Percentiles rank a stretch among this genome's conserved stretches.
Conservation (phyloP, 108 stramenopile genomes). For the Nitzschia sp. region DNA sequence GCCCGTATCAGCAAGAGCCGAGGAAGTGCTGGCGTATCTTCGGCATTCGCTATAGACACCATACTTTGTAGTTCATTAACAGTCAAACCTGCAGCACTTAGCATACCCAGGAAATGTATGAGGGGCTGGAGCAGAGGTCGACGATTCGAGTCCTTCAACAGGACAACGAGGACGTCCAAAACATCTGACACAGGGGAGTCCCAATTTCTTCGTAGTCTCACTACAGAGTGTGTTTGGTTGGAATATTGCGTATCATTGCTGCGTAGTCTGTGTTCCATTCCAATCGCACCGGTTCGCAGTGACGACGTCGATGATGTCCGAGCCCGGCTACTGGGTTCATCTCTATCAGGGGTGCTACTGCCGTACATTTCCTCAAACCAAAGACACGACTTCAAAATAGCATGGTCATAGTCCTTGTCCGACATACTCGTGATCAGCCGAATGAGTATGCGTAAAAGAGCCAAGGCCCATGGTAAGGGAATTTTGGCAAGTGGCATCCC, state of each 20-base stretch:
- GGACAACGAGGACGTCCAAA: slow-evolving; percentile 4
- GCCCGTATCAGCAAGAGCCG: slow-evolving; percentile 53
- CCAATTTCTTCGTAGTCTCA: slow-evolving; percentile 33
- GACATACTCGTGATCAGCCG: slow-evolving; percentile 57
- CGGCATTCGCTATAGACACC: slow-evolving; percentile 26
- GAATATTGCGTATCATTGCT: slow-evolving; percentile 17
- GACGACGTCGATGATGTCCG: slow-evolving; percentile 1
- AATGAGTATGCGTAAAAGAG: slow-evolving; percentile 61
- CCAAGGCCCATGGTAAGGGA: slow-evolving; percentile 49
- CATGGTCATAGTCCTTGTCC: slow-evolving; percentile 58
- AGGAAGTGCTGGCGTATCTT: slow-evolving; percentile 11
- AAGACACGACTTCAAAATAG: slow-evolving; percentile 38
- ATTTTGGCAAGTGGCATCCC: slow-evolving; percentile 14
- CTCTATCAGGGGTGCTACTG: neutral
- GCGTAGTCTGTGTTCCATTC: slow-evolving; percentile 5
- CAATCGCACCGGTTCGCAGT: neutral
- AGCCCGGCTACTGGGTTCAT: neutral
- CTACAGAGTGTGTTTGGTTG: slow-evolving; percentile 29
- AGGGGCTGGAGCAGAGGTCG: slow-evolving; percentile 47
- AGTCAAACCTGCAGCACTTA: slow-evolving; percentile 49
- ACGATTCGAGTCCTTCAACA: slow-evolving; percentile 25
- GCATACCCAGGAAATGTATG: slow-evolving; percentile 52
- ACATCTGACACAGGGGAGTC: slow-evolving; percentile 17
- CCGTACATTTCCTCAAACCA: slow-evolving; percentile 21
- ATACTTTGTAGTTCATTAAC: slow-evolving; percentile 44